Conservation (phyloP, 2,329 filamentous ascomycete genomes). For the Lachnellula cervina region DNA sequence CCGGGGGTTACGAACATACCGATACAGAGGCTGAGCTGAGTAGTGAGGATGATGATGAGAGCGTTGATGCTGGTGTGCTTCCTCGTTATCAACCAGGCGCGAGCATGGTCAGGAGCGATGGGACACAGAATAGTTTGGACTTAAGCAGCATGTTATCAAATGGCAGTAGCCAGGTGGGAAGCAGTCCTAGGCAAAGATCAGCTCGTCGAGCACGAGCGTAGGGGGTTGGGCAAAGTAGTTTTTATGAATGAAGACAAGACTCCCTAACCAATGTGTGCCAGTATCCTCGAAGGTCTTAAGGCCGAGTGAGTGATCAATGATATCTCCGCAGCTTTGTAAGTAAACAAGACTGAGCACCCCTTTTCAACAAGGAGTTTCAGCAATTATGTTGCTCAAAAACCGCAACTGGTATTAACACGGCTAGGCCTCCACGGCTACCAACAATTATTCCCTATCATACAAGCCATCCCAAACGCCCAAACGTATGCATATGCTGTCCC, state of each 20-base stretch:
- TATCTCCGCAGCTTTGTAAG: background rate
- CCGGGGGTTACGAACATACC: slow-evolving; percentile 68
- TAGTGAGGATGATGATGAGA: slow-evolving; percentile 42
- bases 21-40: slow-evolving; percentile 64
- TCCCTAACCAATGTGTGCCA: background rate
- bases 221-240: background rate
- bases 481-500: slow-evolving; percentile 3
- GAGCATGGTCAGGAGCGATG: slow-evolving; percentile 33
- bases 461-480: slow-evolving; percentile 1
- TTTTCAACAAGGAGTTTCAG: background rate
- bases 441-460: slow-evolving; percentile 11
- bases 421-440: background rate
- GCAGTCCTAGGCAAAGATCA: slow-evolving; percentile 22
- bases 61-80: slow-evolving; percentile 35
- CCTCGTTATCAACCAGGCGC: slow-evolving; percentile 14
- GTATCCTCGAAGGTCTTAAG: background rate
- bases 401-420: slow-evolving; percentile 11
- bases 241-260: too few relatives aligned
- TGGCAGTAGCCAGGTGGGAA: slow-evolving; percentile 26
- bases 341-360: too few relatives aligned
- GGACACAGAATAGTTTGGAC: slow-evolving; percentile 32
- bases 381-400: background rate
- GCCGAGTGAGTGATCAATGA: background rate
- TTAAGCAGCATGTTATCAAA: slow-evolving; percentile 24
- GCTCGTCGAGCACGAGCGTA: background rate